Evolutionary conservation across 1,139 yeast genomes (phyloP), one percentile per base, ranked within the genome.

Genomic region (Wickerhamomyces sp.): DNA sequence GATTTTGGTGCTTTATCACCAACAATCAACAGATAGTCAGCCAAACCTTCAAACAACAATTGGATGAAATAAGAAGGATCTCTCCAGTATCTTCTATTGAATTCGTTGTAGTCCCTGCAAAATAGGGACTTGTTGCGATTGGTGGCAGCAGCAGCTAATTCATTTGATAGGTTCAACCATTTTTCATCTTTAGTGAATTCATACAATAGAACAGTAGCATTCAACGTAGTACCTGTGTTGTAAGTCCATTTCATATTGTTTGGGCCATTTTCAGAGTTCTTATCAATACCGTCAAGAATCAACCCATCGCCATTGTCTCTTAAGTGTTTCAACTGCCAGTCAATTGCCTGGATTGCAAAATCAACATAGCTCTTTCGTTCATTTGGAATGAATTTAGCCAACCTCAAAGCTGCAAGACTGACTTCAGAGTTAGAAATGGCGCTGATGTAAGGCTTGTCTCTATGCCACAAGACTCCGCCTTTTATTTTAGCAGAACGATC

Each of bases 381-480:
- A 36, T 65, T 58, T 12, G 77, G 78, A 32, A 78, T 66, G 52
- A 70, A 73, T 50, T 69, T 68, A 18, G 83, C 74, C 42, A 81
- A 59, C 51, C 82, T 77, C 48, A 81, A 66, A 44, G 81, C 76
- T 7, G 83, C 81, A 50, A 78, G 67, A 5, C 87, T 88, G n/a
- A 75, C 75, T 58, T 81, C 88, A 2, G 83, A 81, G 1, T 86
- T 81, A 22, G 87, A 78, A 54, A 84, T 79, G 13, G 88, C 68
- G 51, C 79, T 78, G 51, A 81, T 67, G 46, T 80, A 82, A 24
- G 70, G 61, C 58, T 78, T 78, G 35, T 67, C 65, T 13, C 80
- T 63, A 55, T 82, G 88, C 90, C 90, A 82, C 46, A 71, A 63
- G 53, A 81, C 72, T 10, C 87, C 87, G 20, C 87, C 87, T 51